These are phyloP conservation scores for Telopea speciosissima DNA, from an alignment of 177 flowering plant species.

Conservation along the genomic window DNA sequence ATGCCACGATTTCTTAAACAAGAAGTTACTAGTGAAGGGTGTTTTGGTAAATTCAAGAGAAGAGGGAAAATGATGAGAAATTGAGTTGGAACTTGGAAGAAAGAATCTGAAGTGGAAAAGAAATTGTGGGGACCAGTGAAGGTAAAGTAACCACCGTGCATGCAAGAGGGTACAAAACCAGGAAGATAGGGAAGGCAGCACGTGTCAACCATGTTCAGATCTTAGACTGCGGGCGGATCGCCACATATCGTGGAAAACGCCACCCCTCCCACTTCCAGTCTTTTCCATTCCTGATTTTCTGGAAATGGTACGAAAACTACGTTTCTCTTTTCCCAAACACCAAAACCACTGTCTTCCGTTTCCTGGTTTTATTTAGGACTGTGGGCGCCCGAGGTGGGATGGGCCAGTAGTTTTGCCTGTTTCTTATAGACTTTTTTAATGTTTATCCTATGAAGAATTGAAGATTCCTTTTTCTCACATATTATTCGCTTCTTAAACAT, in stretches of 20 bases:
- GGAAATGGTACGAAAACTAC: conserved; percentile 2
- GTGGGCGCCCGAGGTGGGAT: conserved; percentile 32
- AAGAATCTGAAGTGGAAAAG: background rate
- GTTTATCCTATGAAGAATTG: conserved; percentile 15
- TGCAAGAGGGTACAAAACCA: conserved; percentile 41
- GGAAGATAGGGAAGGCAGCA: conserved; percentile 32
- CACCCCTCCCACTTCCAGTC: conserved; percentile 15
- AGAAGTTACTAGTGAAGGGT: too few species aligned
- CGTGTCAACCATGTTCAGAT: conserved; percentile 51
- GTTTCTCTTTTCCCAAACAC: background rate
- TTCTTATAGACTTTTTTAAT: background rate
- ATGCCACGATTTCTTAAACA: background rate
- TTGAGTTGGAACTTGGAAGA: too few species aligned
- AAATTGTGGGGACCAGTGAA: background rate
- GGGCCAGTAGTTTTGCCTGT: conserved; percentile 23
- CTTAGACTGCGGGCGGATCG: conserved; percentile 68
- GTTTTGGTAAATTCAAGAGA: background rate
- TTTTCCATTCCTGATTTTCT: background rate
- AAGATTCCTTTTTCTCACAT: too few species aligned
- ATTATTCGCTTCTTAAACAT: background rate
- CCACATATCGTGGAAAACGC: conserved; percentile 51
- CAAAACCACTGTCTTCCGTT: background rate
- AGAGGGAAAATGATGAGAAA: background rate
- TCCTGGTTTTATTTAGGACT: conserved; percentile 15
- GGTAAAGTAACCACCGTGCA: too few species aligned